phyloP scores from a whole-genome alignment of 345 rosid genomes.

The Eucalyptus curtisii region DNA sequence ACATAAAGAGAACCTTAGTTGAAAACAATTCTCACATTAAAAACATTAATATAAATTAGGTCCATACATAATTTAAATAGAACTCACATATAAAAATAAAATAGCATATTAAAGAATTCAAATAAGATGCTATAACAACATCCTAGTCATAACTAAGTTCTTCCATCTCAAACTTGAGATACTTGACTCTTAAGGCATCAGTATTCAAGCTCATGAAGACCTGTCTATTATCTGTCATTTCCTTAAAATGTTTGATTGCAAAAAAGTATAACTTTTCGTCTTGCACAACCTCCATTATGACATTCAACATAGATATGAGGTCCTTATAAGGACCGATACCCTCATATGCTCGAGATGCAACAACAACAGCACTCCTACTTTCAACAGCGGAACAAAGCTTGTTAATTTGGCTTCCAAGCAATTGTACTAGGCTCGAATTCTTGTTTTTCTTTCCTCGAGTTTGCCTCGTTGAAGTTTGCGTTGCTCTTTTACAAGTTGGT shows the following conservation, averaged over 20 bases:
- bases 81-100: not conserved
- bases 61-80: not conserved
- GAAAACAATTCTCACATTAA: not conserved
- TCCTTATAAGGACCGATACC: rapidly evolving
- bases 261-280: not conserved
- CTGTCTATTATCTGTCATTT: not conserved
- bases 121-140: not conserved
- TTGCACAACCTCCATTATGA: rapidly evolving
- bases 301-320: not conserved
- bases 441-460: too few species aligned
- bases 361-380: rapidly evolving
- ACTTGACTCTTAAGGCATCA: rapidly evolving
- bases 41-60: not conserved
- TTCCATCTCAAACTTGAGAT: not conserved
- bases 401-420: not conserved
- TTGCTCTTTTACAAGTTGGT: rapidly evolving
- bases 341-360: not conserved
- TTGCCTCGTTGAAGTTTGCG: rapidly evolving
- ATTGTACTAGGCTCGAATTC: rapidly evolving
- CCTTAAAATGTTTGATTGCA: rapidly evolving
- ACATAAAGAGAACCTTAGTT: too few species aligned
- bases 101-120: not conserved
- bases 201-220: not conserved
- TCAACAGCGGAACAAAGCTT: rapidly evolving
- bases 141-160: not conserved